A percentile compares a stretch with the other conserved stretches of the same genome.
Conservation (phyloP, 2,329 filamentous ascomycete genomes). For the Mycosphaerella arachidis region DNA sequence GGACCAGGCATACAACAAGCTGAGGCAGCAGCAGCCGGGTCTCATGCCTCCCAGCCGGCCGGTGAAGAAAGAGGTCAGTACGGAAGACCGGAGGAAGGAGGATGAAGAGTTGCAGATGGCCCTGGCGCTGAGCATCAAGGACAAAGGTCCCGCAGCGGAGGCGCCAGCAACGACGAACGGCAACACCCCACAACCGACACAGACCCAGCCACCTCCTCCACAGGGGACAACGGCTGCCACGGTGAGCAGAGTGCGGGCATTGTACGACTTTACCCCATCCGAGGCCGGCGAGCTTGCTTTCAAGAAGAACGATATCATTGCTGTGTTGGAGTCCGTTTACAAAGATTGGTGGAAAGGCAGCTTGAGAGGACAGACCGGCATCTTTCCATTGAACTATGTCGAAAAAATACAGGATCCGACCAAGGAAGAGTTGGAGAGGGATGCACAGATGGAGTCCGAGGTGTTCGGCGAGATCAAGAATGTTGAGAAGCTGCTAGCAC, state of each 20-base stretch:
- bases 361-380: slow-evolving; percentile 87
- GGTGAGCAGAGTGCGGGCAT: slow-evolving; percentile 84
- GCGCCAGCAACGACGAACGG: slow-evolving; percentile 25
- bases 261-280: slow-evolving; percentile 92
- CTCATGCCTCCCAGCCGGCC: slow-evolving; percentile 83
- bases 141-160: slow-evolving; percentile 54
- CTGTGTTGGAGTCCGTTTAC: slow-evolving; percentile 93
- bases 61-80: slow-evolving; percentile 85
- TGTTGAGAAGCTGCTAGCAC: slow-evolving; percentile 75
- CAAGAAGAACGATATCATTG: slow-evolving; percentile 93
- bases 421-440: slow-evolving; percentile 84
- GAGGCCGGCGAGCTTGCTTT: slow-evolving; percentile 94
- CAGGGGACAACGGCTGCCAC: slow-evolving; percentile 90
- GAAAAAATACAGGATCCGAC: slow-evolving; percentile 96
- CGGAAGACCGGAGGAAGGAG: slow-evolving; percentile 85
- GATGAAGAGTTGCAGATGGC: slow-evolving; percentile 98
- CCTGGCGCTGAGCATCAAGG: slow-evolving; percentile 83
- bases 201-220: slow-evolving; percentile 39
- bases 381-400: slow-evolving; percentile 97
- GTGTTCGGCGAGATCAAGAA: slow-evolving; percentile 74
- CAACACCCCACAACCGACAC: slow-evolving; percentile 34
- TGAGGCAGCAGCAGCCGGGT: slow-evolving; percentile 74
- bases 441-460: slow-evolving; percentile 89
- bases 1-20: slow-evolving; percentile 85
- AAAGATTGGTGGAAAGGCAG: slow-evolving; percentile 99